These are phyloP conservation scores for Kernera saxatilis DNA, from an alignment of 345 rosid genomes.

Conservation along the genomic window DNA sequence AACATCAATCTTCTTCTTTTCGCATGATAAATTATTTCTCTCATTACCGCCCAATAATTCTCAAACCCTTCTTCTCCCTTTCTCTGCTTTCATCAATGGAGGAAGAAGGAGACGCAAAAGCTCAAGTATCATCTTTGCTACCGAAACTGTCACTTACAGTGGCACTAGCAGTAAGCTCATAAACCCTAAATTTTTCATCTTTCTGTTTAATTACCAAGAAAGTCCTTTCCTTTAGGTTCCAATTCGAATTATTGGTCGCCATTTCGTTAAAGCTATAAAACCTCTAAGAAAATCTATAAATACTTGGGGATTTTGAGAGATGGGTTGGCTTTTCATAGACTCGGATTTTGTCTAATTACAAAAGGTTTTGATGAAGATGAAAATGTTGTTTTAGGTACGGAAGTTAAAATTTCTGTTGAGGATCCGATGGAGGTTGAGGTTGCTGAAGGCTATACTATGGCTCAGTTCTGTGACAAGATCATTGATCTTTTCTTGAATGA, in stretches of 20 bases:
- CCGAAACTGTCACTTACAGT: conserved; percentile 8
- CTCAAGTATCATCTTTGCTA: conserved; percentile 11
- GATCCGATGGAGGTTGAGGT: conserved; percentile 54
- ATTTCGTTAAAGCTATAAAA: not conserved
- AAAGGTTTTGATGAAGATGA: not conserved
- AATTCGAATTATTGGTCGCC: not conserved
- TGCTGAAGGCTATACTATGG: conserved; percentile 61
- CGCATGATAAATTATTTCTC: conserved; percentile 17
- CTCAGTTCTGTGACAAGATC: conserved; percentile 73
- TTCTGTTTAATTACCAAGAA: not conserved
- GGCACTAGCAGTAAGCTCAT: conserved; percentile 25
- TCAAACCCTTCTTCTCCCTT: conserved; percentile 18
- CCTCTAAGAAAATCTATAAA: not conserved
- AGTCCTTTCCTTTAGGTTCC: not conserved
- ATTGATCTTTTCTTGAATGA: conserved; percentile 72
- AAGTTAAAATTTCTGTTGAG: conserved; percentile 38
- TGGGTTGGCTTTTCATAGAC: not conserved
- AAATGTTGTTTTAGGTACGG: conserved; percentile 36
- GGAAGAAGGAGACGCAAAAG: conserved; percentile 14
- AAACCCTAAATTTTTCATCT: not conserved
- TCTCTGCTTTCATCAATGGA: conserved; percentile 18
- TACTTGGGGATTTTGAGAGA: not conserved
- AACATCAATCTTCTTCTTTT: conserved; percentile 25
- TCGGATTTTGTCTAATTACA: not conserved
- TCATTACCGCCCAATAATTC: not conserved